Base-by-base conservation (phyloP, 345 rosid genomes). In the Eucalyptus curtisii region DNA sequence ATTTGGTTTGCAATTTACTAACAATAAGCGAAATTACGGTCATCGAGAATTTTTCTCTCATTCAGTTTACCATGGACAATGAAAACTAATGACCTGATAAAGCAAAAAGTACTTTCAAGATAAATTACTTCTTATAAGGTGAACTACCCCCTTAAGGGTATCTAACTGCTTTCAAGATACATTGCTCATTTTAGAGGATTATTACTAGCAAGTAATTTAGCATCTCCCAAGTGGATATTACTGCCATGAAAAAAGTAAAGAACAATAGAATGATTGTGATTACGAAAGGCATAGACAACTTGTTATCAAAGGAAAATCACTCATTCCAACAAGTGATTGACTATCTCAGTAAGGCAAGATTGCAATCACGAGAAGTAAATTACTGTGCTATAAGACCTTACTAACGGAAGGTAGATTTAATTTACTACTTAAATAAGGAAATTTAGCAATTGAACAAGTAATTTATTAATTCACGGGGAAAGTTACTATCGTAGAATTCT, bases 141-240 rank as follows among this genome's bases (percentile, higher is more conserved):
- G 7, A 4, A n/a, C 4, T n/a, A 0, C 19, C 4, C 8, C 17
- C 17, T 49, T 49, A 2, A 14, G 7, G 50, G 50, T 14, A 49
- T 49, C 50, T 49, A 49, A 49, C 2, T 49, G 2, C 50, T 49
- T 49, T 49, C 0, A 49, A 49, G 17, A 14, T 49, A 42, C 44
- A 42, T 42, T 42, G 44, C 44, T 42, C 44, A 42, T 42, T 42
- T 42, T 42, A 42, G 1, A 49, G 50, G 17, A 49, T 49, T 49
- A 49, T 22, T 22, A 1, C 27, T 22, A 2, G 59, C 22, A 22
- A 57, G 64, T 25, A 25, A 59, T 5, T 13, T 30, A 61, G 17
- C 30, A 14, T 61, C 68, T 27, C 68, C 3, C 8, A 3, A 13
- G 71, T 59, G 33, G 33, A 61, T 1, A 61, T 61, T 61, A 30